Conservation (phyloP, 345 rosid genomes). For the Boechera retrofracta region DNA sequence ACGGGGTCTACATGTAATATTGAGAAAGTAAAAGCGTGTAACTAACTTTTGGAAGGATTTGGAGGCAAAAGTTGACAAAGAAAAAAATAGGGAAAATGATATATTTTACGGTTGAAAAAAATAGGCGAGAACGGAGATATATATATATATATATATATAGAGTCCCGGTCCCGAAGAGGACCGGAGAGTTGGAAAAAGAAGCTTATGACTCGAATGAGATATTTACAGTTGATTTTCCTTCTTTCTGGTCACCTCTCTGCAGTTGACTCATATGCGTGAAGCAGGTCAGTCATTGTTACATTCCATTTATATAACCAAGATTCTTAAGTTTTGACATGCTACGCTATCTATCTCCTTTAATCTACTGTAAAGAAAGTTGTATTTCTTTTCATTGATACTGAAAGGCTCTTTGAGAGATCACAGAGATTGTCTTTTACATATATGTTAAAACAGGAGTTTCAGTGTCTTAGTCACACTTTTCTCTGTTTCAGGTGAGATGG, state of each 20-base stretch:
- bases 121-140: too few relatives aligned
- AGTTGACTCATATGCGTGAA: constrained; percentile 54
- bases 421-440: background rate
- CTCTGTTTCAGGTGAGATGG: background rate
- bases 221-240: constrained; percentile 6
- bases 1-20: background rate
- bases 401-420: background rate
- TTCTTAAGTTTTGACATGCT: background rate
- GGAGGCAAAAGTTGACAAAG: background rate
- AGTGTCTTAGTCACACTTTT: too few relatives aligned
- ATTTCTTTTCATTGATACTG: too few relatives aligned
- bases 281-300: constrained; percentile 54
- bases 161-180: too few relatives aligned
- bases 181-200: too few relatives aligned
- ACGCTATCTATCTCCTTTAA: background rate
- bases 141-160: too few relatives aligned
- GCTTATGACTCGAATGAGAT: constrained; percentile 62
- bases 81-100: background rate
- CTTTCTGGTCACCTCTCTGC: background rate
- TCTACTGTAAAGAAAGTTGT: background rate
- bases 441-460: too few relatives aligned
- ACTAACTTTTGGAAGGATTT: background rate
- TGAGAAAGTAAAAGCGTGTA: constrained; percentile 11
- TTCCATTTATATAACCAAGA: constrained; percentile 43
- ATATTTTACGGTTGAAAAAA: too few relatives aligned